Base-by-base conservation (phyloP, 495 filamentous ascomycete species). In the Neurospora sp. region DNA sequence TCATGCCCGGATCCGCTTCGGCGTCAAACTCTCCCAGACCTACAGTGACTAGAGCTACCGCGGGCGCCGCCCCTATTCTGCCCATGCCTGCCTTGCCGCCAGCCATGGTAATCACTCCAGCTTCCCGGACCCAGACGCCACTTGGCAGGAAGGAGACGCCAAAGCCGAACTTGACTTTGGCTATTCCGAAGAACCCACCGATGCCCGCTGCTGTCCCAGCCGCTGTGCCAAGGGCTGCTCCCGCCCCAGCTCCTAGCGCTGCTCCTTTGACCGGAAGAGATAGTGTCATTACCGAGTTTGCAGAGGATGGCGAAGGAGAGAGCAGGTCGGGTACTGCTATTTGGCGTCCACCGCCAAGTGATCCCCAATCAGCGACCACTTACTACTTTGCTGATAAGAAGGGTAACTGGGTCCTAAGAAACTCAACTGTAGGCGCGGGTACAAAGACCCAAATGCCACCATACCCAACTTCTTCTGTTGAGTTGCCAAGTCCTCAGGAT, bases 231-330 rank as follows among this genome's bases (percentile, higher is more conserved):
- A 35, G 72, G 16, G 23, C 72, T 5, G 75, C 75, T 44, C 73
- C 72, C 14, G 74, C 73, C 27, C 73, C 73, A 62, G 70, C 74
- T 69, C 72, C 54, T 14, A 66, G 6, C 54, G 54, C 54, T 18
- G 54, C 54, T 4, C 54, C 54, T 62, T 16, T 62, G 73, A 76
- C 75, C 75, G 69, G 76, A 71, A 74, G 82, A 38, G 78, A 83
- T 11, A 86, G 85, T 75, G 75, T 83, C 31, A 75, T 84, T 12
- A 84, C 86, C 20, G 84, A 85, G 59, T 84, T 84, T 76, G 85
- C 85, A 9, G 86, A 83, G 69, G 85, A 86, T 74, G 83, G 81
- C 12, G 82, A 85, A 54, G 66, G 76, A 40, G 81, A 83, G 16
- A 74, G 75, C 5, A 77, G 78, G 14, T 71, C 78, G 14, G 78